Base-by-base conservation (phyloP, 163 green algal genomes). In the Scenedesmus sp. region DNA sequence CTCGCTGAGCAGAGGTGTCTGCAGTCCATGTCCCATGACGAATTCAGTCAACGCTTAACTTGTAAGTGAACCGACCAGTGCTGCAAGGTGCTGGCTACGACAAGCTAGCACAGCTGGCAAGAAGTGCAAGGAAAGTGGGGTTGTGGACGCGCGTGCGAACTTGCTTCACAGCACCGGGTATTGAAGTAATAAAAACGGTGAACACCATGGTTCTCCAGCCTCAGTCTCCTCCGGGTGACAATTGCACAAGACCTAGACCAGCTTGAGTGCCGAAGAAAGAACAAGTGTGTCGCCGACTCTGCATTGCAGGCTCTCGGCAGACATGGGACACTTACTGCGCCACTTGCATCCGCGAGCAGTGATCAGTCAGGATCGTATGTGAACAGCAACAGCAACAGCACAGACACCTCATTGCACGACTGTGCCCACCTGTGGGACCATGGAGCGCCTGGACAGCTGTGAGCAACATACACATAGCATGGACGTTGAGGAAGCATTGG, bases 1-100 rank as follows among this genome's bases (percentile, higher is more conserved):
- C 23, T 81, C 56, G 52, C n/a, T 52, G 2, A 89, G 84, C 62
- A 89, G 54, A 8, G 84, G 84, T 8, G 84, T 89, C n/a, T 81
- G 84, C 84, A 81, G 8, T 20, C 54, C 60, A 54, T 89, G 34
- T 7, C 84, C 84, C 84, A 89, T 89, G 13, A 2, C 55, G 26
- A 55, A 3, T 59, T 1, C 0, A 4, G 3, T 4, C n/a, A 20
- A 23, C 12, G 3, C n/a, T 18, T 20, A 6, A 34, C 3, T 0
- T 5, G 66, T 34, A 34, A 16, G 62, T 18, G 3, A 82, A 82
- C 10, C 6, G 23, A 59, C 2, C 8, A 52, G 2, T 23, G 12
- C 34, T n/a, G 34, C 76, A 84, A 15, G 26, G 12, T 46, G 0
- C 34, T 46, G 34, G 34, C 34, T 46, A 46, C 34, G 9, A 1